Conservation (phyloP, 495 filamentous ascomycete species). For the Margaritispora aquatica region DNA sequence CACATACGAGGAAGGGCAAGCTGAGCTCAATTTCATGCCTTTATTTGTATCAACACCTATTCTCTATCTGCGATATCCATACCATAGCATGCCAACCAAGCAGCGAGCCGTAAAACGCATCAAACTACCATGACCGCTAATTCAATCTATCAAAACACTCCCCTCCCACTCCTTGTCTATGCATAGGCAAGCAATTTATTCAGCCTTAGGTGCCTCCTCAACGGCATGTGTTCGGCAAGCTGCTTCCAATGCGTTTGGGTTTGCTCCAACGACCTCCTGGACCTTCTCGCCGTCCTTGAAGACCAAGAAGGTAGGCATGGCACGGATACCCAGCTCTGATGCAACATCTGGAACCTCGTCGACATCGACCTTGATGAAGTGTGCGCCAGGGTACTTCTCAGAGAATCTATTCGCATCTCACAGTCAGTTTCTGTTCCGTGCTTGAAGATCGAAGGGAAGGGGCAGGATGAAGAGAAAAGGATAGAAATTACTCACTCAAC, state of each 20-base stretch:
- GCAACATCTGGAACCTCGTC: conserved; percentile 74
- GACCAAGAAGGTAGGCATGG: conserved; percentile 91
- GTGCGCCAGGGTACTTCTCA: conserved; percentile 44
- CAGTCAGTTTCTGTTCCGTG: conserved; percentile 2
- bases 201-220: conserved; percentile 30
- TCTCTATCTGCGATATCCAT: neutral
- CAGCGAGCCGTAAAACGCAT: neutral
- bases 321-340: conserved; percentile 74
- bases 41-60: neutral
- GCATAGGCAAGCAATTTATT: neutral
- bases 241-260: conserved; percentile 58
- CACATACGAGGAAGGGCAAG: neutral
- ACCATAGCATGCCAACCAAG: neutral
- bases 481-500: conserved; percentile 44
- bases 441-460: too few species aligned
- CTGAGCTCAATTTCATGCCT: neutral
- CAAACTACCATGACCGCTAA: neutral
- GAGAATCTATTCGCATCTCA: conserved; percentile 39
- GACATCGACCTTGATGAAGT: conserved; percentile 92
- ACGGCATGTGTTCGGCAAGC: too few species aligned
- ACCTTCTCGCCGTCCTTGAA: conserved; percentile 71
- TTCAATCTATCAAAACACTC: neutral
- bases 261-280: conserved; percentile 75
- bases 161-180: neutral
- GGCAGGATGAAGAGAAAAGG: conserved; percentile 3